These are phyloP conservation scores for Dactylella cylindrospora DNA, from an alignment of 2,329 filamentous ascomycete genomes.

Conservation along the genomic window DNA sequence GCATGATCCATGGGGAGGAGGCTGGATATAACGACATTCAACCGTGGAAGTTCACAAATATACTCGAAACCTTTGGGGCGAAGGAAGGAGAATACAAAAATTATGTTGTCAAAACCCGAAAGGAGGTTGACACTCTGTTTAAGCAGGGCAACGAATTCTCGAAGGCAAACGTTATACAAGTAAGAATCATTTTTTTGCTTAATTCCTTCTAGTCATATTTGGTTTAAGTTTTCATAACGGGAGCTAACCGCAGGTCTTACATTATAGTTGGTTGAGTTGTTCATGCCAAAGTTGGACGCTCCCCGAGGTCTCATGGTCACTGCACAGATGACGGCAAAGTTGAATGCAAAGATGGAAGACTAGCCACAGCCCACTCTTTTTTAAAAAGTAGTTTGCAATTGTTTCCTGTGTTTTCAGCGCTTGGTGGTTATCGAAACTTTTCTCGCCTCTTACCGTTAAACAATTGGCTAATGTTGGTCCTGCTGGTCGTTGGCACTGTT, in stretches of 20 bases:
- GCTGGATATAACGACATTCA: conserved; percentile 78
- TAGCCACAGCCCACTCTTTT: too few relatives aligned
- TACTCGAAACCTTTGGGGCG: conserved; percentile 69
- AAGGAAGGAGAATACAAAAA: conserved; percentile 61
- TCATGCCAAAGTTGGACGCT: conserved; percentile 77
- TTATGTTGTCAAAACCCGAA: conserved; percentile 68
- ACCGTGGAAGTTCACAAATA: conserved; percentile 70
- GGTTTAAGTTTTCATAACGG: conserved; percentile 20
- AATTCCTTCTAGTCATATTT: background rate
- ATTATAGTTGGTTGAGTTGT: conserved; percentile 73
- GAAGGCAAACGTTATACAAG: conserved; percentile 57
- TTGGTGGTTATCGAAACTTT: too few relatives aligned
- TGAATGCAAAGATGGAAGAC: conserved; percentile 58
- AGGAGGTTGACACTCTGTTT: conserved; percentile 68
- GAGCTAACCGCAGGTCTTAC: conserved; percentile 53
- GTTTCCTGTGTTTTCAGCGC: too few relatives aligned
- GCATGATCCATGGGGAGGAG: conserved; percentile 81
- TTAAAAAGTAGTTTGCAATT: too few relatives aligned
- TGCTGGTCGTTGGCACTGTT: too few relatives aligned
- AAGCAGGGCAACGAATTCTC: conserved; percentile 62
- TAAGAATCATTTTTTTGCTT: conserved; percentile 46
- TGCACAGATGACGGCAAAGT: conserved; percentile 69
- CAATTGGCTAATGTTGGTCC: too few relatives aligned
- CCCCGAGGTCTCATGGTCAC: conserved; percentile 69
- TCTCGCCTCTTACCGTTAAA: too few relatives aligned